phyloP scores from a whole-genome alignment of 352 stramenopile genomes.

The Phytophthora hibernalis region DNA sequence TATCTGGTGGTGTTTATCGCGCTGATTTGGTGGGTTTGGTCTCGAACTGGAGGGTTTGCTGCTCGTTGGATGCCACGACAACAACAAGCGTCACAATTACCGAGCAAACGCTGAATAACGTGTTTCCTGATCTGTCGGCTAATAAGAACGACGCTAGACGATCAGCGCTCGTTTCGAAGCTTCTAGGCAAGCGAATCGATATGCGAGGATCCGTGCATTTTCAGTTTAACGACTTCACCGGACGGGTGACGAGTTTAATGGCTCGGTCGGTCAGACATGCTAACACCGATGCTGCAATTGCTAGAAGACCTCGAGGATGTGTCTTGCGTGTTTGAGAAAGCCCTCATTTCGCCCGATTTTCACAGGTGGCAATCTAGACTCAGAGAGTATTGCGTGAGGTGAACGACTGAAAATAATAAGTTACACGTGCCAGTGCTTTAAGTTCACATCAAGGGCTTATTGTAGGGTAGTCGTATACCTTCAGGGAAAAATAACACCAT shows the following conservation, averaged over 20 bases:
- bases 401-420: too few relatives aligned
- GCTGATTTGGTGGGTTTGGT: constrained; percentile 4
- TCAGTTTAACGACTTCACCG: background rate
- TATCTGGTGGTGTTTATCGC: background rate
- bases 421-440: too few relatives aligned
- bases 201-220: constrained; percentile 1
- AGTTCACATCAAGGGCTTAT: too few relatives aligned
- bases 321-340: constrained; percentile 6
- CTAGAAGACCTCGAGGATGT: background rate
- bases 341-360: constrained; percentile 8
- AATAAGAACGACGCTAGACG: background rate
- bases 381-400: too few relatives aligned
- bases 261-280: background rate
- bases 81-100: constrained; percentile 12
- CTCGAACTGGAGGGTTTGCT: constrained; percentile 5
- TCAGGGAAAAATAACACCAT: too few relatives aligned
- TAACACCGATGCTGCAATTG: constrained; percentile 2
- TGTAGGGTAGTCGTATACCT: too few relatives aligned
- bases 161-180: background rate
- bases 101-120: constrained; percentile 4
- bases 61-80: constrained; percentile 4
- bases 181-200: background rate
- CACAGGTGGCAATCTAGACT: background rate
- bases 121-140: constrained; percentile 2
- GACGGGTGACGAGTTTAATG: constrained; percentile 9